Percentiles rank a stretch among this genome's conserved stretches.
These are phyloP conservation scores for Aspergillus oerlinghausenensis DNA, from an alignment of 2,329 filamentous ascomycete species.

Conservation along the genomic window DNA sequence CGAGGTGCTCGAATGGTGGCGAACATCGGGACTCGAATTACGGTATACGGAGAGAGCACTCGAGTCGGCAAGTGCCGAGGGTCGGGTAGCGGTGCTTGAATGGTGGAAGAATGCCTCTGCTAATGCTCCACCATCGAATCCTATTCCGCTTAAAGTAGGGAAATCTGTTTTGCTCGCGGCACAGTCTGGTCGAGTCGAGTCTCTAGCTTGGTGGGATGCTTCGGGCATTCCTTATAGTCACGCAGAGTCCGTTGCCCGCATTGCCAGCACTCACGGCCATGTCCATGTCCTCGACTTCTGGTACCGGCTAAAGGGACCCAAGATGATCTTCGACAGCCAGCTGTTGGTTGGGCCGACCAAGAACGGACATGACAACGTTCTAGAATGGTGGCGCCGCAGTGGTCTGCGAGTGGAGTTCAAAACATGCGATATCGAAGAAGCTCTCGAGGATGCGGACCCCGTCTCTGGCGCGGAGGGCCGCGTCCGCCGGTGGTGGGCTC, in stretches of 20 bases:
- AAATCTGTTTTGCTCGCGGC: constrained; percentile 80
- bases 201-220: constrained; percentile 82
- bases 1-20: constrained; percentile 88
- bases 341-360: constrained; percentile 83
- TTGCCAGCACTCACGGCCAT: constrained; percentile 79
- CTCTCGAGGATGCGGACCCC: constrained; percentile 70
- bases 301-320: constrained; percentile 68
- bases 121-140: constrained; percentile 50
- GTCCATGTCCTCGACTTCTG: constrained; percentile 80
- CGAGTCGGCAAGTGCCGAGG: constrained; percentile 79
- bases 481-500: constrained; percentile 82
- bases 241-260: constrained; percentile 75
- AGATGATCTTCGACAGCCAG: constrained; percentile 76
- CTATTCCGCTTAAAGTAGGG: constrained; percentile 67
- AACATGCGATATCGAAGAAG: constrained; percentile 93
- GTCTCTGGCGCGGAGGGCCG: constrained; percentile 65
- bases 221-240: constrained; percentile 75
- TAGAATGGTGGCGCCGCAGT: constrained; percentile 84
- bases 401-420: constrained; percentile 82
- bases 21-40: constrained; percentile 69
- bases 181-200: constrained; percentile 72
- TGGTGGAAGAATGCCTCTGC: constrained; percentile 80
- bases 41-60: constrained; percentile 83
- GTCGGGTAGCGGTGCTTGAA: constrained; percentile 78
- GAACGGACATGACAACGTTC: constrained; percentile 74